Base-by-base conservation (phyloP, 2,329 filamentous ascomycete species). In the Pseudogymnoascus sp. region DNA sequence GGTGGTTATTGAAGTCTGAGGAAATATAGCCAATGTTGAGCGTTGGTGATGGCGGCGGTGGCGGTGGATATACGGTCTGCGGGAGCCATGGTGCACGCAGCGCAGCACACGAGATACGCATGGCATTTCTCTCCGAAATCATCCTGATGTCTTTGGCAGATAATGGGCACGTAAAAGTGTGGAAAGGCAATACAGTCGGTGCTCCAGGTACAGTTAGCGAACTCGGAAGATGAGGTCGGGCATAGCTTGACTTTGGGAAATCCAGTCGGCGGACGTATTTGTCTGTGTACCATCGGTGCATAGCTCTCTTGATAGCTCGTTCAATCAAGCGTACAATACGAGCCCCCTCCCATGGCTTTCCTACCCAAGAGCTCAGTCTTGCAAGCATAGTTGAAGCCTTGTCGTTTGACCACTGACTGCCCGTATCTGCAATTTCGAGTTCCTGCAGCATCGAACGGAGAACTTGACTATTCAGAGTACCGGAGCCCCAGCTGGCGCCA, bases 1-100 rank as follows among this genome's bases (percentile, higher is more conserved):
- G 95, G 73, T 99, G 95, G 70, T 99, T 99, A 73, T 99, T 99
- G 77, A 99, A 99, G 76, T 99, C 95, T 0, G 95, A 97, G 3
- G 95, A 97, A 38, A 99, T 87, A 74, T 99, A 99, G 56, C 95
- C 95, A 65, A 99, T 86, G 68, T 91, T 93, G n/a, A 99, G 81
- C 67, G 88, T 85, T 0, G 93, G 92, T 46, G 80, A 82, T 1
- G 95, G 95, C 1, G 95, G 93, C 2, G 84, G 76, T 0, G 95
- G 95, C 2, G 95, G 95, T n/a, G 85, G 84, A 70, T 90, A 96
- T 0, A 97, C 90, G 0, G 86, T 87, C 53, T 77, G 73, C 5
- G 93, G 88, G 59, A 99, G 83, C 95, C 95, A 99, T 3, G 92
- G 85, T 1, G 92, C 86, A 63, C 88, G 87, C 14, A 99, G 77